Base-by-base conservation (phyloP, 2,329 filamentous ascomycete species). In the Dryadomyces quercivorus region DNA sequence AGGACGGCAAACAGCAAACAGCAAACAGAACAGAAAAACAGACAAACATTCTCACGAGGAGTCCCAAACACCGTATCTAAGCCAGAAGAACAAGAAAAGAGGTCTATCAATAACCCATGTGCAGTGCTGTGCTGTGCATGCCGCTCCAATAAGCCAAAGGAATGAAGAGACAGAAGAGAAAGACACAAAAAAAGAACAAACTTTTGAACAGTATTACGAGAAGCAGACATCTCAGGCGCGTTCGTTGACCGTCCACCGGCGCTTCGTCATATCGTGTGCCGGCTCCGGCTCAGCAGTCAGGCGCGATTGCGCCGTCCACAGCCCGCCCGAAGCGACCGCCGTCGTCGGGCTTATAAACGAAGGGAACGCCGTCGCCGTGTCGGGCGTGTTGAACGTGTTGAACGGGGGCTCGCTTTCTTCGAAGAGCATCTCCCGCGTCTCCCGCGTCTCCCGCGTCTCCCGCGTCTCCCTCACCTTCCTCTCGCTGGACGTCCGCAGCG, bases 161-260 rank as follows among this genome's bases (percentile, higher is more conserved):
- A 16, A 22, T 40, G 31, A 54, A 42, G 47, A 15, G n/a, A n/a
- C n/a, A 45, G 4, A 20, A 38, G 36, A 18, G 34, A 43, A 48
- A 31, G 43, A 38, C 9, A 18, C 16, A 15, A 43, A 45, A 5
- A 16, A 21, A 26, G n/a, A 43, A 43, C 20, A 18, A 38, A 31
- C 6, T 31, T 16, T 38, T 31, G 15, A 43, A n/a, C n/a, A n/a
- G 44, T 48, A 45, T 34, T 31, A 31, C 26, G 26, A 31, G 8
- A 5, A 31, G 26, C 26, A 31, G 26, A 31, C 10, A 31, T 8
- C n/a, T 40, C 44, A 48, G 7, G 52, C 49, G 9, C 51, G 52
- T 38, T 81, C 77, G 48, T 72, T 78, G 5, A 80, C 72, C 21
- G 77, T 79, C 78, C 78, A 81, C 22, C 77, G 69, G 52, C 77